Conservation (phyloP, 768 basidiomycete genomes). For the Pleurotus eryngii region DNA sequence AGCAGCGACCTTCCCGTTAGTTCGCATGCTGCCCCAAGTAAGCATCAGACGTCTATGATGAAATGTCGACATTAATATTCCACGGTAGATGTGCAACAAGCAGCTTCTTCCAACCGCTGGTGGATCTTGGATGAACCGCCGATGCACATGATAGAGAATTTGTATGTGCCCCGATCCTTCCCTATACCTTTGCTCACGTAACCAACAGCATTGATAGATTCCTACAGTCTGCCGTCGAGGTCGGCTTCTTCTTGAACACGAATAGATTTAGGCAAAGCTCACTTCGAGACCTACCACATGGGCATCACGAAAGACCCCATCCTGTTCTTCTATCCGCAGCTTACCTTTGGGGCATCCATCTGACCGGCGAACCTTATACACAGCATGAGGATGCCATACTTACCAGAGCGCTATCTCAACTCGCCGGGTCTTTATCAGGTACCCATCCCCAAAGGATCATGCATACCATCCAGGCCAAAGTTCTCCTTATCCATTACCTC, state of each 20-base stretch:
- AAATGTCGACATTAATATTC: too few relatives aligned
- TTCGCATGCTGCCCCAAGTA: too few relatives aligned
- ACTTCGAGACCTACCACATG: slow-evolving; percentile 25
- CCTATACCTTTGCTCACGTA: slow-evolving; percentile 6
- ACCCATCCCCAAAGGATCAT: slow-evolving; percentile 39
- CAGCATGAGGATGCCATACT: slow-evolving; percentile 34
- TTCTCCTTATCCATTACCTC: slow-evolving; percentile 55
- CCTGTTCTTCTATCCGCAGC: slow-evolving; percentile 36
- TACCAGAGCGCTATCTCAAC: slow-evolving; percentile 36
- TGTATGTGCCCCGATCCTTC: slow-evolving; percentile 21
- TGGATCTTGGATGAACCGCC: slow-evolving; percentile 26
- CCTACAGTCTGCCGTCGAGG: slow-evolving; percentile 42
- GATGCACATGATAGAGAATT: slow-evolving; percentile 21
- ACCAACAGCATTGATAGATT: slow-evolving; percentile 33
- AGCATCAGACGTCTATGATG: too few relatives aligned
- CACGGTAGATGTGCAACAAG: too few relatives aligned
- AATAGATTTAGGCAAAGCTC: slow-evolving; percentile 40
- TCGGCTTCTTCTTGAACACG: slow-evolving; percentile 57
- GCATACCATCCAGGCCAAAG: slow-evolving; percentile 49
- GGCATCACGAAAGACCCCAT: slow-evolving; percentile 32
- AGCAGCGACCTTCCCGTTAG: background rate
- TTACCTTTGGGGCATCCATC: slow-evolving; percentile 34
- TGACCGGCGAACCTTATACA: slow-evolving; percentile 27
- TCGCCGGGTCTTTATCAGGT: slow-evolving; percentile 33
- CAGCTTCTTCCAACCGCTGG: background rate